Base-by-base conservation (phyloP, 345 rosid species). In the Arabis hirsuta region DNA sequence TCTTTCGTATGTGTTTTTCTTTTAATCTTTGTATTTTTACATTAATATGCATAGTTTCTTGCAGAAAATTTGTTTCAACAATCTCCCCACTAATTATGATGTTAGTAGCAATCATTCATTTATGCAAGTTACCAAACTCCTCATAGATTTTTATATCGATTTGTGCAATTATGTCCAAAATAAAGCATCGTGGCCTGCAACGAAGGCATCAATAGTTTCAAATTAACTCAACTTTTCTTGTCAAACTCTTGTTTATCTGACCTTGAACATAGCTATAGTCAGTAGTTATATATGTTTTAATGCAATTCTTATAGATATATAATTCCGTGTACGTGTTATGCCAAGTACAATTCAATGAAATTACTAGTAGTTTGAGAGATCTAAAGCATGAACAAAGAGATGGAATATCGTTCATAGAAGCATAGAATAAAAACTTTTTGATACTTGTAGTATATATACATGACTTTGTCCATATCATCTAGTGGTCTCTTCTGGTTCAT, bases 381-480 rank as follows among this genome's bases (percentile, higher is more conserved):
- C 60, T 34, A 34, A 60, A 34, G 13, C 48, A 32, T 52, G 57
- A 67, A 46, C 55, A 57, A 32, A 27, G 26, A 47, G 7, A 57
- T 69, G 46, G 47, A 12, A 46, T 65, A 46, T 45, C 11, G 38
- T 2, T 68, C 58, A 61, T 68, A 52, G 31, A 38, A 68, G 50
- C 64, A 61, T 38, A 45, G 6, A 55, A 47, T 55, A 27, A 36
- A 38, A 19, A n/a, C 0, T 34, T 20, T 69, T 47, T 29, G 14
- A 54, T 62, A 47, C 75, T 62, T 41, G 43, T 44, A 38, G 48
- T 60, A 42, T 69, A 69, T 69, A 70, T 71, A 76, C 67, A 70
- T 69, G 46, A 62, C 55, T 62, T 69, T 34, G 20, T 76, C 65
- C 44, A 34, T 6, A 34, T 55, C 19, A 50, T 56, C 67, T 69